phyloP scores from a whole-genome alignment of 768 basidiomycete species.

The Lenzites betulinus region DNA sequence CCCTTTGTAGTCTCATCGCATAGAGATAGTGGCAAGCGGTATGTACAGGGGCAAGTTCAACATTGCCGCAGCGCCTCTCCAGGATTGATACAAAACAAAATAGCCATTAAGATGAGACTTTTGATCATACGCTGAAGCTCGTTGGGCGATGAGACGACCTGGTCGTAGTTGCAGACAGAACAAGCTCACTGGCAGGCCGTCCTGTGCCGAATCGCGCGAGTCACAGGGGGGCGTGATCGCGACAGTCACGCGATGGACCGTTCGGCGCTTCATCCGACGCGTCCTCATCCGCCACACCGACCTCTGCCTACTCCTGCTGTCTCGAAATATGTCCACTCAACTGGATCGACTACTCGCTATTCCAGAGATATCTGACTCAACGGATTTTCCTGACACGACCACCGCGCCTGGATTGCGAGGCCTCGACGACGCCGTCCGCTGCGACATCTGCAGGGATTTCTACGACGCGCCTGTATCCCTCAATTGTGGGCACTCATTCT shows the following conservation, averaged over 20 bases:
- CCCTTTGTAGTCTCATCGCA: too few species aligned
- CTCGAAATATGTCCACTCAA: too few species aligned
- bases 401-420: slow-evolving; percentile 55
- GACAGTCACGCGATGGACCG: not conserved
- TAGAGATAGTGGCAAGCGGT: too few species aligned
- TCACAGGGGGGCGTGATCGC: not conserved
- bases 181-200: too few species aligned
- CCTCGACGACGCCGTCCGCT: slow-evolving; percentile 68
- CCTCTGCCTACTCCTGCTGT: not conserved
- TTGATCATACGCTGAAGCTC: too few species aligned
- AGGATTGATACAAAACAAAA: too few species aligned
- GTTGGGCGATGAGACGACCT: too few species aligned
- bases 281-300: not conserved
- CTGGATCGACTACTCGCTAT: slow-evolving; percentile 1
- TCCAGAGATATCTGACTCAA: slow-evolving; percentile 52
- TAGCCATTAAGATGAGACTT: too few species aligned
- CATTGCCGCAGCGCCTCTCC: too few species aligned
- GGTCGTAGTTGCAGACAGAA: too few species aligned
- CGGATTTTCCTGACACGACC: slow-evolving; percentile 60
- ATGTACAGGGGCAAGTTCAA: too few species aligned
- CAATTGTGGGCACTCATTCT: slow-evolving; percentile 80
- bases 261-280: not conserved
- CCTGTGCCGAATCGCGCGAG: too few species aligned
- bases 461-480: slow-evolving; percentile 75
- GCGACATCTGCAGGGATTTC: slow-evolving; percentile 75